Evolutionary conservation across 495 filamentous ascomycete species (phyloP), one percentile per base, ranked within the genome.

Genomic region (Neurospora intermedia): DNA sequence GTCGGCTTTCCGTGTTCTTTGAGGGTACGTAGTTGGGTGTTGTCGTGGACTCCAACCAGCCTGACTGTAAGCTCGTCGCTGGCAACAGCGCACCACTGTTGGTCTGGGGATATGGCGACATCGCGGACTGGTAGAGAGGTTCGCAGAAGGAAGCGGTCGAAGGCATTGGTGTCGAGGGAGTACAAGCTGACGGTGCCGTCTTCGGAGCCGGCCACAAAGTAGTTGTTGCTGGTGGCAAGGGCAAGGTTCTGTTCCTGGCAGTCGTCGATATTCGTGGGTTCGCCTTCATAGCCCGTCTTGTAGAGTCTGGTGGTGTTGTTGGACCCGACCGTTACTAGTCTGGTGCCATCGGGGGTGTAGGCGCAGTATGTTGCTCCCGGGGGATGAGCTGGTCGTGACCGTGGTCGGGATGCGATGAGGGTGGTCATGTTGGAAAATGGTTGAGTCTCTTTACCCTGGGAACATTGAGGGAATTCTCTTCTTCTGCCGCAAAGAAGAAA

Each of bases 21-120:
- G 0, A 99, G 88, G 74, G 89, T 91, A 74, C 91, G 86, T 43
- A 94, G 81, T 69, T 89, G 87, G 43, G 82, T 89, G 82, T 90
- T 94, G 78, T 97, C 92, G 62, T 91, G 84, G 40, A 90, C 88
- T 76, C 90, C 91, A 73, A 98, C 93, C 45, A 99, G 85, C 77
- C 95, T 96, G 43, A 98, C 93, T 1, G 90, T 91, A 43, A 96
- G 85, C 78, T 99, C 96, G 82, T 99, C 96, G 87, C 94, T 97
- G 41, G 96, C 92, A n/a, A 98, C 92, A 45, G 96, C 96, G 69
- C 88, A 91, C 96, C 94, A 98, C 78, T 91, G 88, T 0, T 88
- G 87, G 80, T 99, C 93, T 8, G 88, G 90, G 5, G 93, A 94
- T 18, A 98, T 82, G 1, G 91, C 91, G 73, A 99, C 86, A 78